These are phyloP conservation scores for Aegilops bicornis DNA, from an alignment of 176 grass and related monocot species.

Conservation along the genomic window DNA sequence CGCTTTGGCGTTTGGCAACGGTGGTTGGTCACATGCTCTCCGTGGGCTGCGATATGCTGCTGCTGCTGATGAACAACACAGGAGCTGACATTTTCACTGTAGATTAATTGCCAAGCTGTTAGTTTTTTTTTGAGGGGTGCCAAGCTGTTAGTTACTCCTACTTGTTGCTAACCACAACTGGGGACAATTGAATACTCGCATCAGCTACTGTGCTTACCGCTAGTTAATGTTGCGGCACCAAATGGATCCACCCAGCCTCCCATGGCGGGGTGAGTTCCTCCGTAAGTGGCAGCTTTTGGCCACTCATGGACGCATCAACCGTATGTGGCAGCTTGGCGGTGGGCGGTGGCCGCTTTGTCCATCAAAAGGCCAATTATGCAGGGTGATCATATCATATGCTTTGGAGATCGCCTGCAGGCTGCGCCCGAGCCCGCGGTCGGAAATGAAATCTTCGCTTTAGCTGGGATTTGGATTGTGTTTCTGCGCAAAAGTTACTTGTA, in stretches of 20 bases:
- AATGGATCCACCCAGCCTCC: neutral
- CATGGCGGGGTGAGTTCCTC: neutral
- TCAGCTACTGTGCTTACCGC: neutral
- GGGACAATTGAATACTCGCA: slow-evolving; percentile 18
- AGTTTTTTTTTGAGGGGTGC: no score
- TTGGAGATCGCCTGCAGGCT: neutral
- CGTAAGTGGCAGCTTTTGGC: neutral
- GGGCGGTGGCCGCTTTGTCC: neutral
- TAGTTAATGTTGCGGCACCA: slow-evolving; percentile 5
- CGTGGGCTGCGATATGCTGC: neutral
- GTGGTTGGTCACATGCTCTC: slow-evolving; percentile 13
- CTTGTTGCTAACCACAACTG: slow-evolving; percentile 14
- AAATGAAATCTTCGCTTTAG: neutral
- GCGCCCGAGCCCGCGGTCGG: neutral
- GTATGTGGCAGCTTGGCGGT: neutral
- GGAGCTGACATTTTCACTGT: neutral
- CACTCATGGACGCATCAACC: no score
- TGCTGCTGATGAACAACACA: neutral
- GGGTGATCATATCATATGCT: neutral
- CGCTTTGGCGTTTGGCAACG: neutral
- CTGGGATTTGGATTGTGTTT: neutral
- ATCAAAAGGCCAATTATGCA: neutral
- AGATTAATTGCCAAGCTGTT: slow-evolving; percentile 13
- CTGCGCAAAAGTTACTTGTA: neutral
- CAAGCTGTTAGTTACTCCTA: neutral